Evolutionary conservation across 2,329 filamentous ascomycete genomes (phyloP).

Genomic region (Alternaria sp.): DNA sequence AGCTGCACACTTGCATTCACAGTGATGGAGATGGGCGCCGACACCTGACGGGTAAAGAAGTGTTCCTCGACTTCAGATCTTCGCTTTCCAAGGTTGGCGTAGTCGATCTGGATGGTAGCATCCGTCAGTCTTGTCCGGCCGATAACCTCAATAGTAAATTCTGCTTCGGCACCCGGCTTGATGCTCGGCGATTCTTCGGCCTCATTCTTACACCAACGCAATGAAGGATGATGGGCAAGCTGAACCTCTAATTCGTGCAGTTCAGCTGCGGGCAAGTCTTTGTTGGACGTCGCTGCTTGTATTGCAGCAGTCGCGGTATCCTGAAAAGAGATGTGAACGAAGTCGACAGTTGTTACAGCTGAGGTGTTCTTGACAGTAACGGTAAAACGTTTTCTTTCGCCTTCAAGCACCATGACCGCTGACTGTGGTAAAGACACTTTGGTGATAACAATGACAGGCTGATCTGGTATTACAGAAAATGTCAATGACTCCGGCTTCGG

Average conservation of each 20-base stretch:
- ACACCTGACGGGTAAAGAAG: conserved; percentile 86
- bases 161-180: conserved; percentile 70
- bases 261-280: conserved; percentile 79
- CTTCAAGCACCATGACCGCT: conserved; percentile 91
- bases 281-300: conserved; percentile 76
- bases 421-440: conserved; percentile 82
- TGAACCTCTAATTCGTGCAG: conserved; percentile 87
- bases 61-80: conserved; percentile 72
- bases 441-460: conserved; percentile 79
- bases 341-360: conserved; percentile 73
- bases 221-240: conserved; percentile 73
- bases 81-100: conserved; percentile 78
- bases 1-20: conserved; percentile 92
- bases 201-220: conserved; percentile 58
- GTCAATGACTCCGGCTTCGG: conserved; percentile 58
- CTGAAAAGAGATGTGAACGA: conserved; percentile 86
- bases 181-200: conserved; percentile 65
- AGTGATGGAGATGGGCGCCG: conserved; percentile 82
- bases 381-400: conserved; percentile 79
- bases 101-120: conserved; percentile 84
- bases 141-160: conserved; percentile 83
- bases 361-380: conserved; percentile 84
- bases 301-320: conserved; percentile 84
- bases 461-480: conserved; percentile 78
- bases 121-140: conserved; percentile 85